Percentiles rank a stretch among this genome's conserved stretches.
These are phyloP conservation scores for Pyrrhoderma lamaoense DNA, from an alignment of 1,284 basidiomycete genomes.

Conservation along the genomic window DNA sequence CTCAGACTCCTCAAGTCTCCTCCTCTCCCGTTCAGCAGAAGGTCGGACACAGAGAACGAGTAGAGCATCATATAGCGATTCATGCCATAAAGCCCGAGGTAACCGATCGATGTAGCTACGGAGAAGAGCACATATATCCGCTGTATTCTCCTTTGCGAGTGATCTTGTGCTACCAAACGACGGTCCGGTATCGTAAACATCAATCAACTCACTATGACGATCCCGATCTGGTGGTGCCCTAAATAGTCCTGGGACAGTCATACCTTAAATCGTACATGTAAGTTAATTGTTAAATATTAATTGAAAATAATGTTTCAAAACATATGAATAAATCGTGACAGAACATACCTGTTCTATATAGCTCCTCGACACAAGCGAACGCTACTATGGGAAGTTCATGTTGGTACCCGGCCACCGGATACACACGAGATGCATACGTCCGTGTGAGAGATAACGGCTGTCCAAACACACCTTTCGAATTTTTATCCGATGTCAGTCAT, in stretches of 20 bases:
- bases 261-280: conserved; percentile 40
- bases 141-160: conserved; percentile 45
- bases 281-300: no score
- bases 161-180: conserved; percentile 28
- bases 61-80: conserved; percentile 37
- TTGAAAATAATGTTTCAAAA: neutral
- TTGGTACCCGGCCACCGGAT: conserved; percentile 43
- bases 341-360: conserved; percentile 46
- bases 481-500: no score
- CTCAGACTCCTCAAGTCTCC: conserved; percentile 24
- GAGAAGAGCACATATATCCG: conserved; percentile 55
- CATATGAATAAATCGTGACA: neutral
- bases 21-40: conserved; percentile 30
- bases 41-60: conserved; percentile 47
- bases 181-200: conserved; percentile 30
- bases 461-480: conserved; percentile 39
- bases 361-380: conserved; percentile 50
- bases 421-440: conserved; percentile 37
- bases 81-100: conserved; percentile 43
- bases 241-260: conserved; percentile 43
- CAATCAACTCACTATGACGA: conserved; percentile 31
- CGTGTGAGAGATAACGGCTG: conserved; percentile 38
- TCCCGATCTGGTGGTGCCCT: conserved; percentile 31
- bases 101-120: conserved; percentile 50
- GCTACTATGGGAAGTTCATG: conserved; percentile 50